phyloP scores from a whole-genome alignment of 768 basidiomycete species.

The Tylopilus plumbeoviolaceoides region DNA sequence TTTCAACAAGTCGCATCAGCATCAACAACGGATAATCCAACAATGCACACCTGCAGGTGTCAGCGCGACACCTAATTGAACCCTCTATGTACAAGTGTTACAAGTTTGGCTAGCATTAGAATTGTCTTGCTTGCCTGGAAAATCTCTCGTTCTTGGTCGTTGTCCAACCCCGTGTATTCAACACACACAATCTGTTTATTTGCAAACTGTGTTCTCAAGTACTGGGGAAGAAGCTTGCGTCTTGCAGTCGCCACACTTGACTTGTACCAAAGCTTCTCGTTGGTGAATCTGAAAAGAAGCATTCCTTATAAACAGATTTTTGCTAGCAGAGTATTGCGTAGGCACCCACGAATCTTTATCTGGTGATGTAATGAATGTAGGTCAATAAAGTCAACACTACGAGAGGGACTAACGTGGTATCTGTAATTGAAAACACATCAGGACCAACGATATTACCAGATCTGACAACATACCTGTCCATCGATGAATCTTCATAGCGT shows the following conservation, averaged over 20 bases:
- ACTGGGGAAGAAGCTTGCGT: slow-evolving; percentile 32
- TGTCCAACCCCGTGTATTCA: slow-evolving; percentile 47
- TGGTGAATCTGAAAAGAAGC: slow-evolving; percentile 24
- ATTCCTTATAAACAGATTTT: background rate
- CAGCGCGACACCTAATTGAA: slow-evolving; percentile 49
- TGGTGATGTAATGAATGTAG: slow-evolving; percentile 8
- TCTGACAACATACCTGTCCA: slow-evolving; percentile 43
- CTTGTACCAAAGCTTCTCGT: slow-evolving; percentile 37
- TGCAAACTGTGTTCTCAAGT: slow-evolving; percentile 35
- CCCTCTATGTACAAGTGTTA: slow-evolving; percentile 34
- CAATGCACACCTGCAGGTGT: slow-evolving; percentile 41
- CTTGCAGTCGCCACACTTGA: slow-evolving; percentile 14
- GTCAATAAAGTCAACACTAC: slow-evolving; percentile 6
- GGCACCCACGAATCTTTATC: slow-evolving; percentile 39
- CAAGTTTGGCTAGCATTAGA: background rate
- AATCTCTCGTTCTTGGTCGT: slow-evolving; percentile 61
- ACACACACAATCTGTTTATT: slow-evolving; percentile 48
- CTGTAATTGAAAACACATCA: slow-evolving; percentile 25
- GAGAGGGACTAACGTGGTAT: slow-evolving; percentile 38
- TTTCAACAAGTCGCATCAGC: slow-evolving; percentile 12
- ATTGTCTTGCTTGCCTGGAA: slow-evolving; percentile 43
- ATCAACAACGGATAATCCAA: background rate
- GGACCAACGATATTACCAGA: background rate
- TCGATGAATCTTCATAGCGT: slow-evolving; percentile 44
- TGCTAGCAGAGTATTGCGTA: background rate